These are phyloP conservation scores for Cryptococcus hybrid DNA, from an alignment of 1,284 basidiomycete genomes.

Conservation along the genomic window DNA sequence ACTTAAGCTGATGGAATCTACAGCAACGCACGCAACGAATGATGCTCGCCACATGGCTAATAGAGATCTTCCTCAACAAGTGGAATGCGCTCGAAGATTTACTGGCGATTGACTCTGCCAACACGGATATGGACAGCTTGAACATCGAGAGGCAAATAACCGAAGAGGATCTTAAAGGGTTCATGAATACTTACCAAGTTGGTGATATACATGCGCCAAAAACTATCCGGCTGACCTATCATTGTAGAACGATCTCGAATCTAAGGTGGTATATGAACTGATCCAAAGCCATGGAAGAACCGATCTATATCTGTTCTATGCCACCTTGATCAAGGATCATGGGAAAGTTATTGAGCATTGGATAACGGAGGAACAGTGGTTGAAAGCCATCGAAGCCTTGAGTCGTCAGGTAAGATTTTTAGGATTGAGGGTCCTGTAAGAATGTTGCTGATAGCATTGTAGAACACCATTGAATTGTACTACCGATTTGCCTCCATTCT, in stretches of 20 bases:
- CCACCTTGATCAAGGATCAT: constrained; percentile 75
- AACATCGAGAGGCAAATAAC: constrained; percentile 76
- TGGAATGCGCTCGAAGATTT: constrained; percentile 92
- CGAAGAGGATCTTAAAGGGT: constrained; percentile 88
- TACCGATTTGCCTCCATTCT: constrained; percentile 89
- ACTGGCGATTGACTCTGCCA: constrained; percentile 67
- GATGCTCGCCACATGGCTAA: constrained; percentile 98
- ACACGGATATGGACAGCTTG: constrained; percentile 82
- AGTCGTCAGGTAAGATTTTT: constrained; percentile 69
- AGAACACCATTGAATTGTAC: constrained; percentile 64
- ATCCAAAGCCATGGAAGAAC: constrained; percentile 90
- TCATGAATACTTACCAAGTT: constrained; percentile 86
- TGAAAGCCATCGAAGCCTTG: constrained; percentile 81
- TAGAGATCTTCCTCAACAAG: constrained; percentile 96
- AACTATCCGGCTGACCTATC: neutral
- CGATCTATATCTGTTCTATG: constrained; percentile 90
- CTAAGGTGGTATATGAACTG: constrained; percentile 82
- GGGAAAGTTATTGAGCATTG: constrained; percentile 89
- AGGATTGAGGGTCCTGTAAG: neutral
- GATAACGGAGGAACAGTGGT: constrained; percentile 88
- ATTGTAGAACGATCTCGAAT: constrained; percentile 74
- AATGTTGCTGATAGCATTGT: constrained; percentile 50
- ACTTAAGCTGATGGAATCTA: neutral
- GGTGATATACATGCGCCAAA: neutral
- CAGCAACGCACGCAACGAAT: constrained; percentile 90